Base-by-base conservation (phyloP, 345 rosid species). In the Citrus hindsii region DNA sequence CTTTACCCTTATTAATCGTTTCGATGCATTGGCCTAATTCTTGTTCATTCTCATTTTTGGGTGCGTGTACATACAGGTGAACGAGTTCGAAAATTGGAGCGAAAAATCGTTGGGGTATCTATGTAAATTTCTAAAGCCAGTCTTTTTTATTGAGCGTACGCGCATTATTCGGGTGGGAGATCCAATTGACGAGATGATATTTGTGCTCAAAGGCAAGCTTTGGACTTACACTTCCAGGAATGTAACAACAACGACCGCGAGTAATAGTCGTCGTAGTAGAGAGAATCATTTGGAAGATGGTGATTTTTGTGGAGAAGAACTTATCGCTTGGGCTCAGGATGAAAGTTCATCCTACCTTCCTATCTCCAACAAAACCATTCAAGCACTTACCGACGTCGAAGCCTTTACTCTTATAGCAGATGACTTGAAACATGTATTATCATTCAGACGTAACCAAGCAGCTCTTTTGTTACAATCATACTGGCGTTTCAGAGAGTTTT, bases 201-300 rank as follows among this genome's bases (percentile, higher is more conserved):
- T 30, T 30, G 32, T 30, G 32, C 2, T 30, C 2, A 30, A 30
- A 30, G 32, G 32, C 32, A 30, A 30, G 32, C 32, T 30, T 30
- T 30, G 32, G 32, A 30, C 32, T 2, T 30, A 30, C 4, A 3
- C 0, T 2, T 30, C 32, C 3, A 30, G 4, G 32, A 30, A 30
- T 30, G 32, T 30, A 30, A 30, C 32, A 30, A n/a, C n/a, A n/a
- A 30, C 4, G 0, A 30, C 32, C 3, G 0, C 32, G 0, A 0
- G 3, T 30, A 28, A 28, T 28, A 28, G 0, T 28, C 30, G 2
- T 30, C 32, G 30, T 30, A 2, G 3, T 0, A 30, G 32, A 2
- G 2, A 30, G 32, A 30, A 30, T 30, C 32, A 2, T 30, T 30
- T 30, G 32, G 0, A 30, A 30, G 32, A 30, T 0, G 32, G 32